Conservation (phyloP, 2,329 filamentous ascomycete species). For the Tolypocladium guangdongense region DNA sequence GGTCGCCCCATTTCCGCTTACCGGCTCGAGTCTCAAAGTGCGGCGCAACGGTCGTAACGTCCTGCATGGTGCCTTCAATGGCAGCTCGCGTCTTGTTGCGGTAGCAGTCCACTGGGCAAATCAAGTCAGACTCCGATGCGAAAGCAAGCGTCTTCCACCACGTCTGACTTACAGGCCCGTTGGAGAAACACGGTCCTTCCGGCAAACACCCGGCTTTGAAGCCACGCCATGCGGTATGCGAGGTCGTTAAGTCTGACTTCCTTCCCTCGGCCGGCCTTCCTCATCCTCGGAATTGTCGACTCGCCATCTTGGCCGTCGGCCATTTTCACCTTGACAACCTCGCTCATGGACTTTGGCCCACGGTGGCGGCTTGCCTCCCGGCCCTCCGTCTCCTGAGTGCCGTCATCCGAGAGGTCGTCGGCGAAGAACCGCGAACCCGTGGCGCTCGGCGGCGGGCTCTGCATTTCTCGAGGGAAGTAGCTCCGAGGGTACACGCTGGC, state of each 20-base stretch:
- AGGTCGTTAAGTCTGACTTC: conserved; percentile 90
- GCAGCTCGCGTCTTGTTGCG: conserved; percentile 81
- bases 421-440: conserved; percentile 66
- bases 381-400: conserved; percentile 39
- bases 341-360: conserved; percentile 18
- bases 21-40: conserved; percentile 85
- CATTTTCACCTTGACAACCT: conserved; percentile 51
- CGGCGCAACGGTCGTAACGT: conserved; percentile 60
- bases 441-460: conserved; percentile 66
- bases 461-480: conserved; percentile 91
- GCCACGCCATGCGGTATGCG: conserved; percentile 93
- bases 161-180: conserved; percentile 63
- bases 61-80: conserved; percentile 68
- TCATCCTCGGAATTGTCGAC: conserved; percentile 65
- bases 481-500: conserved; percentile 86
- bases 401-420: conserved; percentile 49
- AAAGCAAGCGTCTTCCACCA: background rate
- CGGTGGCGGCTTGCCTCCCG: conserved; percentile 26
- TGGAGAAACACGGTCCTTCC: conserved; percentile 81
- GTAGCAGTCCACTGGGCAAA: conserved; percentile 73
- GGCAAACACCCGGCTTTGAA: conserved; percentile 85
- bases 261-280: conserved; percentile 58
- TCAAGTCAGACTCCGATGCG: conserved; percentile 3
- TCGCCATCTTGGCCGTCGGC: conserved; percentile 60
- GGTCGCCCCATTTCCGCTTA: conserved; percentile 64